phyloP scores from a whole-genome alignment of 2,329 filamentous ascomycete species.

The Diaporthe aspalathi region DNA sequence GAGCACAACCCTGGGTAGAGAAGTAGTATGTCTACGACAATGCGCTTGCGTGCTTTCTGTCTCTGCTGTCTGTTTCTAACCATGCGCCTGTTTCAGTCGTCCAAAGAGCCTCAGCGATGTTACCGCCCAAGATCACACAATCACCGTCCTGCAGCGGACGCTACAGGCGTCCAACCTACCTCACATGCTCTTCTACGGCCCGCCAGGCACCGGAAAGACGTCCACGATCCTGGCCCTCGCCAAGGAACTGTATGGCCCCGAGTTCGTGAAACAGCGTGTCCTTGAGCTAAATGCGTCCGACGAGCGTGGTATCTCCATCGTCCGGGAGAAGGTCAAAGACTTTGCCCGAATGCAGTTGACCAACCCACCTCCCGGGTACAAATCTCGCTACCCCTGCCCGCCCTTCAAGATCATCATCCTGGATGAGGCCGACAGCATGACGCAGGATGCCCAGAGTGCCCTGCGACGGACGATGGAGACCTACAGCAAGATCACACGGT shows the following conservation, averaged over 20 bases:
- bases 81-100: slow-evolving; percentile 67
- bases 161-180: slow-evolving; percentile 96
- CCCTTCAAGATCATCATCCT: slow-evolving; percentile 99
- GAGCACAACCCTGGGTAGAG: slow-evolving; percentile 94
- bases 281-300: slow-evolving; percentile 99
- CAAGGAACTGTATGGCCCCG: slow-evolving; percentile 96
- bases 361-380: slow-evolving; percentile 77
- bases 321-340: slow-evolving; percentile 97
- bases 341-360: slow-evolving; percentile 96
- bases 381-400: slow-evolving; percentile 85
- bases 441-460: slow-evolving; percentile 95
- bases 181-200: slow-evolving; percentile 99
- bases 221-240: slow-evolving; percentile 96
- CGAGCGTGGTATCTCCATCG: slow-evolving; percentile 96
- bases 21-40: slow-evolving; percentile 79
- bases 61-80: slow-evolving; percentile 38
- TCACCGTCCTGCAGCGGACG: slow-evolving; percentile 90
- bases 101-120: slow-evolving; percentile 96
- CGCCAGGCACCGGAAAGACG: slow-evolving; percentile 97
- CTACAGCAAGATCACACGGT: slow-evolving; percentile 94
- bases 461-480: slow-evolving; percentile 97
- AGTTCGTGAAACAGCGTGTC: slow-evolving; percentile 92
- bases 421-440: slow-evolving; percentile 99
- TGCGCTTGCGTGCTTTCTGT: not conserved
- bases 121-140: slow-evolving; percentile 96